These are phyloP conservation scores for Stachybotrys echinatus DNA, from an alignment of 2,329 filamentous ascomycete genomes.

Conservation along the genomic window DNA sequence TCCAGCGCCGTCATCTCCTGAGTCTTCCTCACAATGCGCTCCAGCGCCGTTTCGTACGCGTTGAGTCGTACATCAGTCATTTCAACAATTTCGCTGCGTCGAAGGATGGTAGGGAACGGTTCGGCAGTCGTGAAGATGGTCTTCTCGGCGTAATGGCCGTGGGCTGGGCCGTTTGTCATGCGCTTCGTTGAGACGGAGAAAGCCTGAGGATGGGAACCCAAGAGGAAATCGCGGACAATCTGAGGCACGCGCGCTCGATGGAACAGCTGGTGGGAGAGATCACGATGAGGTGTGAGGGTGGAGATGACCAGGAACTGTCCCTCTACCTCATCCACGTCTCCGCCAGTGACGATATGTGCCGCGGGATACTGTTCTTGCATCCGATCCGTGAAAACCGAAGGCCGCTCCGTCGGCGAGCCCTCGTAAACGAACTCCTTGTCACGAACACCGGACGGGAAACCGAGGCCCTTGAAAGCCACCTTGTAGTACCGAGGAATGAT, in stretches of 20 bases:
- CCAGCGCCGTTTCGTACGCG: conserved; percentile 81
- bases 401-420: conserved; percentile 69
- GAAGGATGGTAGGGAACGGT: conserved; percentile 83
- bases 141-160: conserved; percentile 78
- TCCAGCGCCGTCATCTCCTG: conserved; percentile 75
- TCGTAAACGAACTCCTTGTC: conserved; percentile 95
- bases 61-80: conserved; percentile 61
- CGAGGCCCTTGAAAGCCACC: conserved; percentile 82
- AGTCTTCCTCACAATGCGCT: conserved; percentile 86
- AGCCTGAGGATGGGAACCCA: conserved; percentile 69
- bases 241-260: conserved; percentile 81
- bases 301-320: conserved; percentile 86
- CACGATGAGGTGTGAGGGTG: conserved; percentile 74
- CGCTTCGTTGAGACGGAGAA: conserved; percentile 76
- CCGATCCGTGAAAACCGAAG: conserved; percentile 78
- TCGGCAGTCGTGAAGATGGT: conserved; percentile 78
- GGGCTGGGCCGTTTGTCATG: conserved; percentile 61
- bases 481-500: conserved; percentile 83
- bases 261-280: conserved; percentile 77
- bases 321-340: conserved; percentile 72
- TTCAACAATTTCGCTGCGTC: conserved; percentile 77
- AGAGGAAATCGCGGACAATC: conserved; percentile 78
- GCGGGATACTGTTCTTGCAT: conserved; percentile 88
- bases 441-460: conserved; percentile 73
- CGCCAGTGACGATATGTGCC: conserved; percentile 71